phyloP scores from a whole-genome alignment of 495 filamentous ascomycete species.

The Wilcoxina mikolae region DNA sequence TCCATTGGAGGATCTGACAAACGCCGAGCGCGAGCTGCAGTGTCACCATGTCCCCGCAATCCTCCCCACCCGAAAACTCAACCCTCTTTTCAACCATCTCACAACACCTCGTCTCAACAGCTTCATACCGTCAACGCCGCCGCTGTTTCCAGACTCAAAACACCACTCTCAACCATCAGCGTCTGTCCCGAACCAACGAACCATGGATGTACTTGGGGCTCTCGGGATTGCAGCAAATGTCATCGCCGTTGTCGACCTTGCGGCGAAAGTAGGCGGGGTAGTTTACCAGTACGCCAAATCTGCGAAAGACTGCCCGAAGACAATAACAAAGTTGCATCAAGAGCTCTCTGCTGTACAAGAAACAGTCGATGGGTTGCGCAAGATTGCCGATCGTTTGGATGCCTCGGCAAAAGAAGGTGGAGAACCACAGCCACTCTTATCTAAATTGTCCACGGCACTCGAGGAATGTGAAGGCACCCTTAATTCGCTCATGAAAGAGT shows the following conservation, averaged over 20 bases:
- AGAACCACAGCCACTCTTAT: too few relatives aligned
- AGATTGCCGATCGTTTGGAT: not conserved
- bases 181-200: too few relatives aligned
- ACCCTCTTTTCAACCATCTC: too few relatives aligned
- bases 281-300: not conserved
- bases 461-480: not conserved
- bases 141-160: too few relatives aligned
- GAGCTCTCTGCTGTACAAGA: not conserved
- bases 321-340: not conserved
- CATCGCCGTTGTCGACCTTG: not conserved
- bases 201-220: not conserved
- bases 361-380: too few relatives aligned
- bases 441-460: not conserved
- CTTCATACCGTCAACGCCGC: too few relatives aligned
- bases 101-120: too few relatives aligned
- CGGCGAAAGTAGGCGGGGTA: not conserved
- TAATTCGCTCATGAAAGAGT: not conserved
- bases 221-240: constrained; percentile 2
- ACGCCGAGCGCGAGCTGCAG: too few relatives aligned
- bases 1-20: too few relatives aligned
- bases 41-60: too few relatives aligned
- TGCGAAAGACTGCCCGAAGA: not conserved
- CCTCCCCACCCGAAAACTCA: too few relatives aligned
- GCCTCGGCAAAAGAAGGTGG: not conserved
- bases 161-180: too few relatives aligned